A percentile compares a stretch with the other conserved stretches of the same genome.
Conservation (phyloP, 768 basidiomycete species). For the Mycena albidolilacea region DNA sequence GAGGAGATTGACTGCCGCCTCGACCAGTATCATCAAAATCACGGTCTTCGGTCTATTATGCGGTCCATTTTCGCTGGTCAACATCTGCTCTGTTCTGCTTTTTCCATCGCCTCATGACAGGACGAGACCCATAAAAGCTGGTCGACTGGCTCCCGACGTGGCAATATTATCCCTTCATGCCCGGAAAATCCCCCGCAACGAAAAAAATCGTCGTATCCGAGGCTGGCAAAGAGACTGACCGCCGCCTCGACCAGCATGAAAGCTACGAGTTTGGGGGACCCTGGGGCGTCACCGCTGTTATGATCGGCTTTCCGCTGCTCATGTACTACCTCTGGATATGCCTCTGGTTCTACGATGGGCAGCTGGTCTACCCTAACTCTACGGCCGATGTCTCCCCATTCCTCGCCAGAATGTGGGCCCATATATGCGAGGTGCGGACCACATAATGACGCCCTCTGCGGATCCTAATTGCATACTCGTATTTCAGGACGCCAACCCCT, state of each 20-base stretch:
- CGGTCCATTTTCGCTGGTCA: neutral
- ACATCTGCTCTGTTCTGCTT: neutral
- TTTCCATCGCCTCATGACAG: neutral
- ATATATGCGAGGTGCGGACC: conserved; percentile 76
- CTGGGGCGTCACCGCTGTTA: conserved; percentile 91
- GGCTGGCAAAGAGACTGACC: conserved; percentile 82
- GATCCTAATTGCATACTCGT: neutral
- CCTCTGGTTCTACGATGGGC: conserved; percentile 95
- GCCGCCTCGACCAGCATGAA: conserved; percentile 79
- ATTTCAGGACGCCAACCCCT: conserved; percentile 90
- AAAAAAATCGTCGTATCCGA: conserved; percentile 66
- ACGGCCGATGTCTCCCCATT: conserved; percentile 83
- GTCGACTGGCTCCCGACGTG: neutral
- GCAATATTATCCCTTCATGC: neutral
- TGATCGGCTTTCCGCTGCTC: conserved; percentile 92
- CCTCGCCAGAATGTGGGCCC: conserved; percentile 86
- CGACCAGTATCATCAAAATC: too few relatives aligned
- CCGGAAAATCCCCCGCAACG: neutral
- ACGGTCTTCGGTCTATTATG: too few relatives aligned
- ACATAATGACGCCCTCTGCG: too few relatives aligned
- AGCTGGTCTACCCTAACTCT: conserved; percentile 78
- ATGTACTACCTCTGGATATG: conserved; percentile 99
- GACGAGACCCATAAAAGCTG: neutral
- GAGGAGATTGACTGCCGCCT: too few relatives aligned
- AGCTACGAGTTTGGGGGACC: conserved; percentile 97